Percentiles rank a stretch among this genome's conserved stretches.
phyloP scores from a whole-genome alignment of 2,329 filamentous ascomycete genomes.

The Hypoxylon sp. region DNA sequence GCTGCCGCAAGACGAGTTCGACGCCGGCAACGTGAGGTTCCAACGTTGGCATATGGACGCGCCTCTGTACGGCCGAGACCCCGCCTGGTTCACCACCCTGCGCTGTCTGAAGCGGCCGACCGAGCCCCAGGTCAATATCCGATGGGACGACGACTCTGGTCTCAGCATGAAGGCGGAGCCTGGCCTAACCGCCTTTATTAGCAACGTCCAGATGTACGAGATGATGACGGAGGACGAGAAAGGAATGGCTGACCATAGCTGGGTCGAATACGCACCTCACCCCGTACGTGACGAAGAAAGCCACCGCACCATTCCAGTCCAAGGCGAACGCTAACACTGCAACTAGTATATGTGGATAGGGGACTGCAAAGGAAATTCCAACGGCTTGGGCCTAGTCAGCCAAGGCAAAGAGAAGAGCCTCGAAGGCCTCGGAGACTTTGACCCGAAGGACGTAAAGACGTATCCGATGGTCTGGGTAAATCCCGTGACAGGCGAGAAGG shows the following conservation, averaged over 20 bases:
- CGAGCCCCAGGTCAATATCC: constrained; percentile 47
- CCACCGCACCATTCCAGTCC: background rate
- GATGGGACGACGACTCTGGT: constrained; percentile 54
- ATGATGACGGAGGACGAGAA: constrained; percentile 53
- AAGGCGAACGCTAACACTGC: background rate
- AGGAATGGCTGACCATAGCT: constrained; percentile 51
- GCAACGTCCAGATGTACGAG: constrained; percentile 52
- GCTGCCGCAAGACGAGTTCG: constrained; percentile 48
- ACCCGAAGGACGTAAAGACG: constrained; percentile 48
- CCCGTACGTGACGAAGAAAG: constrained; percentile 41
- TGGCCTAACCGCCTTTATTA: constrained; percentile 54
- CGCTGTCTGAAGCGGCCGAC: constrained; percentile 50
- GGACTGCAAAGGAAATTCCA: constrained; percentile 50
- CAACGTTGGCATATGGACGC: constrained; percentile 60
- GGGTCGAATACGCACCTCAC: constrained; percentile 56
- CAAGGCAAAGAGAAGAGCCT: constrained; percentile 50
- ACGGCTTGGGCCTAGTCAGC: constrained; percentile 51
- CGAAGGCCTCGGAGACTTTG: constrained; percentile 49
- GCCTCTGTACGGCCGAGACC: constrained; percentile 52
- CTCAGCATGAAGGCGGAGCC: constrained; percentile 53
- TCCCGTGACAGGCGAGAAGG: constrained; percentile 51
- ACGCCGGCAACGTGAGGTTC: constrained; percentile 53
- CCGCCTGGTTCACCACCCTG: constrained; percentile 53
- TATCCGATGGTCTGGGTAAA: constrained; percentile 59
- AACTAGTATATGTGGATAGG: constrained; percentile 52